Conservation (phyloP, 352 stramenopile species). For the Phytophthora europaea region DNA sequence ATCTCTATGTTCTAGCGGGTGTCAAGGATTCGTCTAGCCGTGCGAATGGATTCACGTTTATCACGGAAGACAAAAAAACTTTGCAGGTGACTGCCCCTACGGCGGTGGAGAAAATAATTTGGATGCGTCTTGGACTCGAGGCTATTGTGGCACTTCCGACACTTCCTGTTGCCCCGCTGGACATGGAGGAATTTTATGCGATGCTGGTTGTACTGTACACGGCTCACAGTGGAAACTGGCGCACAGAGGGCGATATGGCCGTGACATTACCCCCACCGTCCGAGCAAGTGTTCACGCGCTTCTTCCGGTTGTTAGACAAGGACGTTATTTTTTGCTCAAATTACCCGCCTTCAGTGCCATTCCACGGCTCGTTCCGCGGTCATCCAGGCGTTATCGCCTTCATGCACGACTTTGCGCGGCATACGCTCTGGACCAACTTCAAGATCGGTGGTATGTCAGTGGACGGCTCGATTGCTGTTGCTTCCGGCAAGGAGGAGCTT, state of each 20-base stretch:
- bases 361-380: conserved; percentile 85
- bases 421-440: conserved; percentile 89
- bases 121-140: conserved; percentile 88
- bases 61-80: conserved; percentile 89
- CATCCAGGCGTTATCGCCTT: conserved; percentile 78
- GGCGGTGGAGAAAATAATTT: conserved; percentile 88
- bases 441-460: conserved; percentile 87
- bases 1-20: conserved; percentile 83
- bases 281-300: conserved; percentile 89
- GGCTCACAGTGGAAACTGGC: conserved; percentile 79
- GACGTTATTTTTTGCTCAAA: conserved; percentile 92
- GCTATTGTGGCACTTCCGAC: conserved; percentile 88
- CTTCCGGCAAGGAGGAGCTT: conserved; percentile 87
- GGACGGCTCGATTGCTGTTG: conserved; percentile 87
- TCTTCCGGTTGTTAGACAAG: conserved; percentile 88
- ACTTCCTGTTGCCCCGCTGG: conserved; percentile 79
- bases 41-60: conserved; percentile 89
- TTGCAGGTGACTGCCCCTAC: conserved; percentile 81
- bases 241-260: conserved; percentile 89
- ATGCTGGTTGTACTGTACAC: conserved; percentile 92
- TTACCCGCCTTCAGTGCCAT: conserved; percentile 89
- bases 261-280: conserved; percentile 88
- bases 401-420: conserved; percentile 82
- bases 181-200: conserved; percentile 92
- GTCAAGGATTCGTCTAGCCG: conserved; percentile 88